These are phyloP conservation scores for Boletus coccyginus DNA, from an alignment of 768 basidiomycete species.

Conservation along the genomic window DNA sequence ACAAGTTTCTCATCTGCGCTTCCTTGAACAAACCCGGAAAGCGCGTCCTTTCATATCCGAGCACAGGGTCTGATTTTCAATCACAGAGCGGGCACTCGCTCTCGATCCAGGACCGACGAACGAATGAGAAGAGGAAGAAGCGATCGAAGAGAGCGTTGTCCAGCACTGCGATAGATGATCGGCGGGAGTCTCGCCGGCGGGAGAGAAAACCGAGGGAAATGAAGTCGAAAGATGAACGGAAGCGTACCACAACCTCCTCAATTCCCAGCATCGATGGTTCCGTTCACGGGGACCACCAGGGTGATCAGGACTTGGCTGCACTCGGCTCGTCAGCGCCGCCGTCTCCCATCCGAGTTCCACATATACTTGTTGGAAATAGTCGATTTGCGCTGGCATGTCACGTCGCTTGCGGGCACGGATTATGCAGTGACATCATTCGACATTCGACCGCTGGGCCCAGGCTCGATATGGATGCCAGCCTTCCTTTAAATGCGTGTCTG, in stretches of 20 bases:
- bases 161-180: conserved; percentile 1
- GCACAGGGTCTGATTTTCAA: neutral
- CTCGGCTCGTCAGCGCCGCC: too few species aligned
- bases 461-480: too few species aligned
- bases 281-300: too few species aligned
- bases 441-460: too few species aligned
- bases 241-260: neutral
- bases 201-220: neutral
- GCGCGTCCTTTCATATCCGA: neutral
- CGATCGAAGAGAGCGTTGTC: neutral
- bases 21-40: neutral
- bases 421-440: too few species aligned
- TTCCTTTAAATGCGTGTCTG: too few species aligned
- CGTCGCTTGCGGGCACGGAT: too few species aligned
- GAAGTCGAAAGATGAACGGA: neutral
- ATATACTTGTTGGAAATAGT: too few species aligned
- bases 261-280: too few species aligned
- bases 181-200: neutral
- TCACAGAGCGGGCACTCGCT: neutral
- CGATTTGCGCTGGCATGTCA: too few species aligned
- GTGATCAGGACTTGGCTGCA: too few species aligned
- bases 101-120: neutral
- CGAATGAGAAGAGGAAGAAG: neutral
- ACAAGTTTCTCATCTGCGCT: neutral
- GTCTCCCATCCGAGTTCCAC: too few species aligned